Evolutionary conservation across 768 basidiomycete genomes (phyloP).

Genomic region (Amanita polypyramis): DNA sequence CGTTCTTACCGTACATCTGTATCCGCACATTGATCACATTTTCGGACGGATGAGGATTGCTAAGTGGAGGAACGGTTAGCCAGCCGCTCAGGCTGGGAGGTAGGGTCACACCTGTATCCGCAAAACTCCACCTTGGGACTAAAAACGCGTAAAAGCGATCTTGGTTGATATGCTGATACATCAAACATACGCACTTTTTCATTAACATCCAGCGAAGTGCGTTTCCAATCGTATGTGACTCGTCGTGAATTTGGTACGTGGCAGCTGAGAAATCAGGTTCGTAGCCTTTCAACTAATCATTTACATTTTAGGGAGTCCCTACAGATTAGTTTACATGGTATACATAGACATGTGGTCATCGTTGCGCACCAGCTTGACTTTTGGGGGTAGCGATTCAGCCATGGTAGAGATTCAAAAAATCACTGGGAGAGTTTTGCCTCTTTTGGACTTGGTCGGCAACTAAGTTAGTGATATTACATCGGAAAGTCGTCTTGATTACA

Average conservation of each 20-base stretch:
- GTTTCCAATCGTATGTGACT: constrained; percentile 95
- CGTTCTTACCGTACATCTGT: constrained; percentile 91
- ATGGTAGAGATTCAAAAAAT: not conserved
- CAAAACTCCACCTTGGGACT: constrained; percentile 98
- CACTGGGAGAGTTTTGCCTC: no score
- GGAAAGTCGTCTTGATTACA: not conserved
- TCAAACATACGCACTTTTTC: constrained; percentile 71
- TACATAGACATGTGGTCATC: not conserved
- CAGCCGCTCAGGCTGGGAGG: constrained; percentile 1
- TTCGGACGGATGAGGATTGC: constrained; percentile 94
- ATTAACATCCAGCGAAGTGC: constrained; percentile 95
- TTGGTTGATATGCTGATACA: not conserved
- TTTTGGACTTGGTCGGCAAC: no score
- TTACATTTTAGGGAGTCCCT: constrained; percentile 7
- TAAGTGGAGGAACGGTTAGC: constrained; percentile 17
- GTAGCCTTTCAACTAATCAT: constrained; percentile 70
- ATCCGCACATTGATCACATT: constrained; percentile 94
- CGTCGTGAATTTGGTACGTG: constrained; percentile 87
- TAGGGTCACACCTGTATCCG: constrained; percentile 72
- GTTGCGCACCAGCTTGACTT: constrained; percentile 6
- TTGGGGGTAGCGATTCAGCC: not conserved
- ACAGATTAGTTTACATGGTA: not conserved
- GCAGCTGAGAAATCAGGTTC: constrained; percentile 75
- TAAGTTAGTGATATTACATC: no score
- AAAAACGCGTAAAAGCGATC: constrained; percentile 6